Conservation (phyloP, 139 green algal genomes). For the Micractinium sp. region DNA sequence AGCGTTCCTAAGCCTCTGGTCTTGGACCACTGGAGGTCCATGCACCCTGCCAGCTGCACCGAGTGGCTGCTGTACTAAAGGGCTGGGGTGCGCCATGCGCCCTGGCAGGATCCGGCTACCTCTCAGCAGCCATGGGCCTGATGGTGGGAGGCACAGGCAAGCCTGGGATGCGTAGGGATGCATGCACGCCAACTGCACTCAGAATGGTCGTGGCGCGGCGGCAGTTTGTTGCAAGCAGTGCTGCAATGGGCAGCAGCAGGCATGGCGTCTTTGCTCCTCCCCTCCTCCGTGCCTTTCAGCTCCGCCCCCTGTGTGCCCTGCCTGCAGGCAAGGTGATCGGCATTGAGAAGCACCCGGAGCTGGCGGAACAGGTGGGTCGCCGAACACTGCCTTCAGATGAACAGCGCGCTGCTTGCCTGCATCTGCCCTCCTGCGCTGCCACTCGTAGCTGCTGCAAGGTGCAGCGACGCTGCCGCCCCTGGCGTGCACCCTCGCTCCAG, state of each 20-base stretch:
- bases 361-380: constrained; percentile 1
- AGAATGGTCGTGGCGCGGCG: no score
- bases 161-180: constrained; percentile 21
- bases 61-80: no score
- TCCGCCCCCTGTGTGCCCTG: background rate
- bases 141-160: constrained; percentile 62
- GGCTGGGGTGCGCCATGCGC: background rate
- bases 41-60: background rate
- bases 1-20: background rate
- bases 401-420: background rate
- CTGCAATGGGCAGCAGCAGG: background rate
- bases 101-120: constrained; percentile 69
- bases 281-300: background rate
- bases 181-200: background rate
- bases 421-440: background rate
- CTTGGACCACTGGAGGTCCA: no score
- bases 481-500: background rate
- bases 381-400: background rate
- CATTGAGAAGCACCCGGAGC: constrained; percentile 44
- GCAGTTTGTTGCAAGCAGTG: background rate
- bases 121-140: constrained; percentile 80
- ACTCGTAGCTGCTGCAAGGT: background rate
- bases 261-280: no score
- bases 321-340: constrained; percentile 33
- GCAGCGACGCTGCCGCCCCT: background rate